Evolutionary conservation across 495 filamentous ascomycete genomes (phyloP), one percentile per base, ranked within the genome.

Genomic region (Penicillium egyptiacum): DNA sequence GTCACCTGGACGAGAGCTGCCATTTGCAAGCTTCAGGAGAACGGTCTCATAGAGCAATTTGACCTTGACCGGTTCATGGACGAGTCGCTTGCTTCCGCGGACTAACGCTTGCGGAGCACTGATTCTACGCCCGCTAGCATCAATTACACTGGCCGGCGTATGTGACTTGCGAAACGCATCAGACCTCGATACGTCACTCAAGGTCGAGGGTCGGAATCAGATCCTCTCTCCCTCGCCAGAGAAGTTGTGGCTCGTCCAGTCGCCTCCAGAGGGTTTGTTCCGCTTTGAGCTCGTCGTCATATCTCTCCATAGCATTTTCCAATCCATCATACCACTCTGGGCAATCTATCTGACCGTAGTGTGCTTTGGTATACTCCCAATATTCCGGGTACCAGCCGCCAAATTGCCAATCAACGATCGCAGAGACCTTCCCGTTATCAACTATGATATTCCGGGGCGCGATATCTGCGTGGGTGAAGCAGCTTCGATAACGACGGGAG

Each of bases 311-410:
- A 45, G 50, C 37, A 50, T 12, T 37, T 43, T 31, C 31, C 28
- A 61, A 53, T 40, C 33, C 55, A 5, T 44, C 37, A 31, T 58
- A 61, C 55, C 59, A 61, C 4, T 58, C 37, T 40, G 50, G 14
- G 42, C 47, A 53, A 56, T 26, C 33, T 26, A 12, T 9, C 12
- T 17, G 33, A 58, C 41, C 61, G 58, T 51, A 51, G 20, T 51
- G 33, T 44, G 73, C 68, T 57, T 74, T 73, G 5, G 68, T 66
- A 62, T 75, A 79, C 53, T 81, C 79, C 79, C 79, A 81, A 61
- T 80, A 79, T 51, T 70, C 65, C 30, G 77, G 74, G 64, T 76
- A 80, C 72, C 73, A 83, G 23, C 78, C 78, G n/a, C 71, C 59
- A 31, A 65, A 62, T 62, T 77, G 71, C 79, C 79, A 81, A 63